These are phyloP conservation scores for Pythium apleroticum DNA, from an alignment of 352 stramenopile genomes.

Conservation along the genomic window DNA sequence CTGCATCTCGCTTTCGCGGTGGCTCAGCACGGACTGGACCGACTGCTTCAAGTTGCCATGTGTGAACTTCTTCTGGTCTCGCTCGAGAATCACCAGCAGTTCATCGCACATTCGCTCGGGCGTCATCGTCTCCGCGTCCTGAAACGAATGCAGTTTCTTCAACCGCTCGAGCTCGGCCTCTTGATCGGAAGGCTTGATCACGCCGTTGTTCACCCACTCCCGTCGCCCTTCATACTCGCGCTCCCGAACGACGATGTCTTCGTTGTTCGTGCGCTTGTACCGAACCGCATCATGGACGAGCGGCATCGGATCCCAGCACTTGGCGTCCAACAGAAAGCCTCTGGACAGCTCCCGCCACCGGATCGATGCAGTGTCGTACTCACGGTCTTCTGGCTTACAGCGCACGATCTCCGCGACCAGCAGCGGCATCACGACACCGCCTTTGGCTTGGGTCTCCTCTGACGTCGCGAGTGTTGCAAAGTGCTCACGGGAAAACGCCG, in stretches of 20 bases:
- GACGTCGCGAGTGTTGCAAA: slow-evolving; percentile 34
- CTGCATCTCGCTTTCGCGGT: slow-evolving; percentile 5
- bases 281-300: slow-evolving; percentile 52
- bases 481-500: slow-evolving; percentile 36
- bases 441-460: slow-evolving; percentile 25
- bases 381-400: slow-evolving; percentile 20
- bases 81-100: slow-evolving; percentile 31
- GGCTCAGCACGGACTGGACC: slow-evolving; percentile 33
- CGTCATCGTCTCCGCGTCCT: slow-evolving; percentile 27
- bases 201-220: slow-evolving; percentile 40
- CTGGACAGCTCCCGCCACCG: slow-evolving; percentile 58
- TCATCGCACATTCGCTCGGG: slow-evolving; percentile 33
- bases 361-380: slow-evolving; percentile 3
- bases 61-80: slow-evolving; percentile 27
- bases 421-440: slow-evolving; percentile 54
- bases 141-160: slow-evolving; percentile 36
- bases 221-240: slow-evolving; percentile 53
- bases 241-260: slow-evolving; percentile 21
- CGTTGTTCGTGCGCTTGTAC: slow-evolving; percentile 41
- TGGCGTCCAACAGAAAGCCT: slow-evolving; percentile 58
- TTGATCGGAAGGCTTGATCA: slow-evolving; percentile 50
- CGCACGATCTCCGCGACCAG: slow-evolving; percentile 56
- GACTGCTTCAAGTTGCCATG: slow-evolving; percentile 45
- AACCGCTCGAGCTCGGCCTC: slow-evolving; percentile 24
- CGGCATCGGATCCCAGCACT: slow-evolving; percentile 57